Base-by-base conservation (phyloP, 139 green algal genomes). In the Coelastrella sp. region DNA sequence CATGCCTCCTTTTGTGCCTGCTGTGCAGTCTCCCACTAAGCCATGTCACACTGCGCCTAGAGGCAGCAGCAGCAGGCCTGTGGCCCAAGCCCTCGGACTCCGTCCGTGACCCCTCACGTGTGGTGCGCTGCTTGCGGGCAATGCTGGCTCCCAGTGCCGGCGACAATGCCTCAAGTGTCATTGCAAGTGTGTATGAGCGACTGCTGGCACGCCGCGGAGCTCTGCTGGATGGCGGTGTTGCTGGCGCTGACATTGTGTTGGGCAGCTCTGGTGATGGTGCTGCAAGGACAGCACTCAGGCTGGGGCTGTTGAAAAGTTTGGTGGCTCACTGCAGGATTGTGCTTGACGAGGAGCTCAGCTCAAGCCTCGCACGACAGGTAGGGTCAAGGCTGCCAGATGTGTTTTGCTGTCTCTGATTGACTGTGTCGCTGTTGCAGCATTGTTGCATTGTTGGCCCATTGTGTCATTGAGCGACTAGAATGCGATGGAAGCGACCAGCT, bases 1-100 rank as follows among this genome's bases (percentile, higher is more conserved):
- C 32, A 47, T 47, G 32, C 32, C 32, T 47, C 1, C 32, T 2
- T 47, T 47, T 47, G 32, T 71, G 56, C 32, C 77, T 85, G 17
- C 79, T 5, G 58, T 85, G 80, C 23, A 96, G 91, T 73, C 93
- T 98, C 80, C 96, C 96, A 2, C 64, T 94, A 22, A 57, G 88
- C 8, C 95, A 97, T 89, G 90, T 98, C 23, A 88, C 93, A 3
- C 93, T 96, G 82, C 92, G 96, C n/a, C 91, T 98, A 71, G 96
- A 98, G 90, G 91, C 95, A 85, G 75, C 94, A 32, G 96, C 96
- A 10, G 93, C 94, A 11, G 96, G 96, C 19, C 85, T 93, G 59
- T 98, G 96, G 96, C 96, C 96, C 7, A 57, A 84, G 54, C 59
- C 4, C 0, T 66, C 59, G 47, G 85, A 71, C 14, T 22, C 74